Base-by-base conservation (phyloP, 1,284 basidiomycete genomes). In the Schizophyllum commune region DNA sequence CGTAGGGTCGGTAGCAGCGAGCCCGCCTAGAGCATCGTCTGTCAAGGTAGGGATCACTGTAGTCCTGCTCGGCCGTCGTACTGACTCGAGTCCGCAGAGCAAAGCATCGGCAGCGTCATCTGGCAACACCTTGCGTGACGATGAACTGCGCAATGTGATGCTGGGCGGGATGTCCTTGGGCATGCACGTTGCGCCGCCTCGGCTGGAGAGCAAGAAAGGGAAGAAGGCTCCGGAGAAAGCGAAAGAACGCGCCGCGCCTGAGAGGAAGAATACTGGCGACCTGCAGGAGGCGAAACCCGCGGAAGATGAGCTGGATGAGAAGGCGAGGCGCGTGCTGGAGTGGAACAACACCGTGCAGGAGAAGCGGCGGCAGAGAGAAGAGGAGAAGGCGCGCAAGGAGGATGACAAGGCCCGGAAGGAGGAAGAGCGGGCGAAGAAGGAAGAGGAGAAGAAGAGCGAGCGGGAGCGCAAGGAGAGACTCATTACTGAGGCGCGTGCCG, bases 191-290 rank as follows among this genome's bases (percentile, higher is more conserved):
- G 61, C 65, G 33, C 65, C 65, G 22, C 64, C 61, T 58, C 64
- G 57, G 55, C 17, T 65, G 58, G 59, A 52, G 59, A 62, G 65
- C 27, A 66, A 65, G 57, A 59, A 59, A 57, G 54, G 63, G 7
- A 65, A 65, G 58, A 64, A 66, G 58, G 65, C 63, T 53, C 53
- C 60, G 56, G 66, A 69, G 47, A 39, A 63, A 32, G 32, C 51
- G 53, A 55, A 66, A 56, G 20, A 47, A 15, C 54, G 62, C 56
- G 61, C 62, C 56, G 61, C 32, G 34, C 62, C 58, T 52, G 66
- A 64, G 56, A 55, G 51, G 62, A 58, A 61, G 52, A 62, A 64
- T 58, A 54, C 59, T 55, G 53, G 56, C 32, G 64, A 62, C 55
- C 57, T 61, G 32, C 64, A 65, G 34, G 64, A 62, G 57, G 63